Evolutionary conservation across 495 filamentous ascomycete species (phyloP).

Genomic region (Penicillium verhagenii): DNA sequence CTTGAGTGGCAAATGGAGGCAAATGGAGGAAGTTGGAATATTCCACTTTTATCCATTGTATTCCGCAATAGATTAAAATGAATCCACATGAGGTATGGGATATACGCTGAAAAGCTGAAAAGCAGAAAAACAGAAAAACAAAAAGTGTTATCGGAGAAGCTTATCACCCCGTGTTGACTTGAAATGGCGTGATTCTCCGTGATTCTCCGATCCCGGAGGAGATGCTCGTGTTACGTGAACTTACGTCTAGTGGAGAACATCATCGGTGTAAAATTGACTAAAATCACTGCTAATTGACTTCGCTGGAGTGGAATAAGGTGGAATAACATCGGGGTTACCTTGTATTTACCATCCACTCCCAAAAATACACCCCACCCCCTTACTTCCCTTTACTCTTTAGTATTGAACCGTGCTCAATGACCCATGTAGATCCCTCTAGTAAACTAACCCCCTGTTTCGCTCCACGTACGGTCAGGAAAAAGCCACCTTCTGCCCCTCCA

Average conservation of each 20-base stretch:
- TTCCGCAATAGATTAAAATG: background rate
- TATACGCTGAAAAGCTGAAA: background rate
- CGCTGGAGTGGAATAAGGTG: too few relatives aligned
- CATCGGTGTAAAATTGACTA: too few relatives aligned
- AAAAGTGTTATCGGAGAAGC: background rate
- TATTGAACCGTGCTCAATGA: background rate
- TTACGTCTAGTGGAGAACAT: background rate
- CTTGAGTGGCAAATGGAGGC: background rate
- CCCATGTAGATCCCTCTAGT: background rate
- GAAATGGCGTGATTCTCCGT: slow-evolving; percentile 25
- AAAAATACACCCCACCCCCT: background rate
- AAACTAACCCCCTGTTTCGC: background rate
- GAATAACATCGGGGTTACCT: background rate
- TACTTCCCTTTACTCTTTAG: background rate
- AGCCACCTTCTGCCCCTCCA: slow-evolving; percentile 24
- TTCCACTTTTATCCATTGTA: background rate
- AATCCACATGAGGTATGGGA: background rate
- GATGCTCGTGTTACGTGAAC: background rate
- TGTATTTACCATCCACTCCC: background rate
- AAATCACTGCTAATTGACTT: too few relatives aligned
- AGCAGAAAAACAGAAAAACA: too few relatives aligned
- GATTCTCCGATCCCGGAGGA: slow-evolving; percentile 23
- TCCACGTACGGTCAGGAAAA: background rate
- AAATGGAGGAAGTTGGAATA: too few relatives aligned
- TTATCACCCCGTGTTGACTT: slow-evolving; percentile 12